phyloP scores from a whole-genome alignment of 148 eudicot species.

The Rhododendron griersonianum region DNA sequence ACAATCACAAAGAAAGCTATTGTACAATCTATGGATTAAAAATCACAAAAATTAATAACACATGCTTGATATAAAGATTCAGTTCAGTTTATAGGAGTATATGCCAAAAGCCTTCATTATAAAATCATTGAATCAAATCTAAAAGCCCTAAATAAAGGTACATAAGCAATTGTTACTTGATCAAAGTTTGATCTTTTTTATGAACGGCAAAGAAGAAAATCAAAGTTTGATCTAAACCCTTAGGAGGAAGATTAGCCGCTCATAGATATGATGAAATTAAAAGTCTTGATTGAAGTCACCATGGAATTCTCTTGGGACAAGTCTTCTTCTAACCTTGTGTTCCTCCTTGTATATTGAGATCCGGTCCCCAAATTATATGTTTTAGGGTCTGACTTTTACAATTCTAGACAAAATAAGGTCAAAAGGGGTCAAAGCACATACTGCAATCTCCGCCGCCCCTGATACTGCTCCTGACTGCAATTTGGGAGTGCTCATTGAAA shows the following conservation, averaged over 20 bases:
- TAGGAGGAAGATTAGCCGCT: not conserved
- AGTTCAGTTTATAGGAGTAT: not conserved
- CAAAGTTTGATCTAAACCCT: not conserved
- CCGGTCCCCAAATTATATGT: not conserved
- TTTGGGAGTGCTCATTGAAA: not conserved
- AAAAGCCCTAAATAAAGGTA: not conserved
- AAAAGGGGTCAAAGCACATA: not conserved
- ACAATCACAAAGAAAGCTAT: not conserved
- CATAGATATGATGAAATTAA: not conserved
- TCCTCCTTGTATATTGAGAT: not conserved
- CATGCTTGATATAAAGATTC: not conserved
- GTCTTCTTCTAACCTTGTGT: not conserved
- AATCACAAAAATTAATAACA: not conserved
- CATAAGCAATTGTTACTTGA: not conserved
- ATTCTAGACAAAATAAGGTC: not conserved
- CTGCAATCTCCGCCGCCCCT: not conserved
- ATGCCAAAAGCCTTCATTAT: not conserved
- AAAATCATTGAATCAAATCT: not conserved
- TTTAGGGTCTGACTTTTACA: not conserved
- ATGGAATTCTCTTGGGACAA: not conserved
- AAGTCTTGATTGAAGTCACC: not conserved
- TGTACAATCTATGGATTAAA: not conserved
- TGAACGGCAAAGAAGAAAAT: not conserved
- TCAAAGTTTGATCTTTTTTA: not conserved
- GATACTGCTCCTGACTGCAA: not conserved